Evolutionary conservation across 2,329 filamentous ascomycete species (phyloP).

Genomic region (Cryphonectria radicalis): DNA sequence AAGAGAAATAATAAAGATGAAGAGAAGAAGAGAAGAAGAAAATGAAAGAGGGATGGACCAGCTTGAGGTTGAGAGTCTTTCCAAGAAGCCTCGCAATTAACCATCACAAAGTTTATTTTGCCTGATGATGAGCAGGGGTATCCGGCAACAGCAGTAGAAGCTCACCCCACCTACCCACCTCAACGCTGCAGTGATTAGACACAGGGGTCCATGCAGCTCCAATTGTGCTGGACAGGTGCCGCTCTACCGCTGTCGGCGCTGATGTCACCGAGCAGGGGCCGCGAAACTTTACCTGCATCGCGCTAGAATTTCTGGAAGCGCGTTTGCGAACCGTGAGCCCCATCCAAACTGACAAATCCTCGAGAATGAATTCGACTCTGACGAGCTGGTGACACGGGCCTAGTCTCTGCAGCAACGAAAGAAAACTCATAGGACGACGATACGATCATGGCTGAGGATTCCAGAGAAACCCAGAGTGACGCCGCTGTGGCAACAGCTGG

Average conservation of each 20-base stretch:
- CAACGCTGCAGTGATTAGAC: not conserved
- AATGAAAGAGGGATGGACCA: not conserved
- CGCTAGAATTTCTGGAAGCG: slow-evolving; percentile 7
- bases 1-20: not conserved
- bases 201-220: not conserved
- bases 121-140: not conserved
- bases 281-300: slow-evolving; percentile 2
- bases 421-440: not conserved
- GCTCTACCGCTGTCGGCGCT: slow-evolving; percentile 2
- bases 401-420: not conserved
- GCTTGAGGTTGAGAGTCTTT: not conserved
- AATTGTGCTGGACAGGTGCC: not conserved
- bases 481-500: slow-evolving; percentile 31
- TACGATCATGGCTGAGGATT: slow-evolving; percentile 44
- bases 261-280: slow-evolving; percentile 21
- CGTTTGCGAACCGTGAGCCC: slow-evolving; percentile 11
- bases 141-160: not conserved
- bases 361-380: slow-evolving; percentile 7
- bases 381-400: slow-evolving; percentile 14
- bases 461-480: slow-evolving; percentile 37
- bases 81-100: not conserved
- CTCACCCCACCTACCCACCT: not conserved
- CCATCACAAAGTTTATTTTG: not conserved
- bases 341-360: slow-evolving; percentile 8
- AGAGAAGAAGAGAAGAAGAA: not conserved